phyloP scores from a whole-genome alignment of 2,329 filamentous ascomycete genomes.

The Parafenestella ontariensis region DNA sequence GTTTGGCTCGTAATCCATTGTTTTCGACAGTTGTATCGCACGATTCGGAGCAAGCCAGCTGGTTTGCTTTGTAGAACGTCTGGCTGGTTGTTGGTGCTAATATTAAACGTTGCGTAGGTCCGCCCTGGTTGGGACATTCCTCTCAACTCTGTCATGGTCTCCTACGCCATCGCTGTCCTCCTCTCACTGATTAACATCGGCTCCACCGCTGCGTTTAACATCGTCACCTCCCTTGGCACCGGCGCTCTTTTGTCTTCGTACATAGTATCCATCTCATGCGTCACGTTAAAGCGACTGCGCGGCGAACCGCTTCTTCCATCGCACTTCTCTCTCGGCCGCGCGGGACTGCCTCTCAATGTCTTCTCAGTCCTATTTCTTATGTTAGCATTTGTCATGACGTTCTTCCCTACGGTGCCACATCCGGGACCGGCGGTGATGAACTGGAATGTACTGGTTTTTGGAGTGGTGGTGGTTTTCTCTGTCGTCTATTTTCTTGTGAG shows the following conservation, averaged over 20 bases:
- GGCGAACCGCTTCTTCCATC: conserved; percentile 52
- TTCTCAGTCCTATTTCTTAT: conserved; percentile 48
- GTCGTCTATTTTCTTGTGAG: conserved; percentile 49
- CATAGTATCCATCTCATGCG: conserved; percentile 53
- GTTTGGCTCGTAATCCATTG: not conserved
- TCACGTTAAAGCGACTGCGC: conserved; percentile 52
- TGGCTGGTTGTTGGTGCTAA: not conserved
- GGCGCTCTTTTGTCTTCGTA: conserved; percentile 22
- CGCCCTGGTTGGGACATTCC: conserved; percentile 32
- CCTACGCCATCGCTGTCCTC: conserved; percentile 48
- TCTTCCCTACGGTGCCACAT: conserved; percentile 46
- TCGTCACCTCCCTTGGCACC: conserved; percentile 20
- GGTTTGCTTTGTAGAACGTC: too few relatives aligned
- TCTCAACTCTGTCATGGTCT: conserved; percentile 53
- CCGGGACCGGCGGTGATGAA: conserved; percentile 49
- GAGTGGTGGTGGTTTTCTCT: conserved; percentile 50
- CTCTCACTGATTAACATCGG: conserved; percentile 59
- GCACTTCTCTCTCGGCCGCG: conserved; percentile 55
- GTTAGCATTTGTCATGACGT: conserved; percentile 50
- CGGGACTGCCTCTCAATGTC: conserved; percentile 52
- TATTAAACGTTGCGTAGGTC: not conserved
- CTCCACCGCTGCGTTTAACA: conserved; percentile 37
- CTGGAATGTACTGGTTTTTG: conserved; percentile 53
- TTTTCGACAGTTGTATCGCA: not conserved
- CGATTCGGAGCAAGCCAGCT: too few relatives aligned